Evolutionary conservation across 2,329 filamentous ascomycete genomes (phyloP).

Genomic region (Bipolaris oryzae): DNA sequence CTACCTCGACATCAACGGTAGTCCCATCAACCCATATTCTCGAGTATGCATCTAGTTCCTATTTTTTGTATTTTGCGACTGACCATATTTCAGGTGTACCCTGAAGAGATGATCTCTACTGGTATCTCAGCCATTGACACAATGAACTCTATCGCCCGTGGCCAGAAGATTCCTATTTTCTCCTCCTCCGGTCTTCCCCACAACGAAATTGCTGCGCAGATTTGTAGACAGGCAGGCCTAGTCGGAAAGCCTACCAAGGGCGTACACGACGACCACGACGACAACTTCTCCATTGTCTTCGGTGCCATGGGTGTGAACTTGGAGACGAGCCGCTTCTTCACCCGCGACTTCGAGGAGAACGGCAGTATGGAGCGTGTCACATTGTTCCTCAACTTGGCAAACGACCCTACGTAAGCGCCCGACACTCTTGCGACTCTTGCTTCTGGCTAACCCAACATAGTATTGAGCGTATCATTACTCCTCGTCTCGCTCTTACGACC

Average conservation of each 20-base stretch:
- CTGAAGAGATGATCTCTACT: slow-evolving; percentile 99
- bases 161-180: slow-evolving; percentile 99
- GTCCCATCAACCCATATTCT: slow-evolving; percentile 97
- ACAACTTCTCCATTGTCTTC: slow-evolving; percentile 99
- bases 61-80: slow-evolving; percentile 27
- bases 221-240: slow-evolving; percentile 94
- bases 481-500: slow-evolving; percentile 95
- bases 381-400: slow-evolving; percentile 97
- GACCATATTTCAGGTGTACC: slow-evolving; percentile 73
- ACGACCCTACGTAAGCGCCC: slow-evolving; percentile 85
- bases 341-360: slow-evolving; percentile 97
- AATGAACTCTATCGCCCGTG: slow-evolving; percentile 91
- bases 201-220: slow-evolving; percentile 99
- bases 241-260: slow-evolving; percentile 94
- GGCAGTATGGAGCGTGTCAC: slow-evolving; percentile 97
- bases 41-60: slow-evolving; percentile 66
- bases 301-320: slow-evolving; percentile 99
- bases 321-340: slow-evolving; percentile 98
- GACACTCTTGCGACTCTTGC: slow-evolving; percentile 1
- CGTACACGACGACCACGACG: slow-evolving; percentile 93
- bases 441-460: slow-evolving; percentile 54
- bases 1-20: slow-evolving; percentile 98
- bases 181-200: slow-evolving; percentile 97
- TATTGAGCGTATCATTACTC: slow-evolving; percentile 99
- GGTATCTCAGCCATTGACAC: slow-evolving; percentile 99